Evolutionary conservation across 2,329 filamentous ascomycete genomes (phyloP).

Genomic region (Rhinocladiella similis): DNA sequence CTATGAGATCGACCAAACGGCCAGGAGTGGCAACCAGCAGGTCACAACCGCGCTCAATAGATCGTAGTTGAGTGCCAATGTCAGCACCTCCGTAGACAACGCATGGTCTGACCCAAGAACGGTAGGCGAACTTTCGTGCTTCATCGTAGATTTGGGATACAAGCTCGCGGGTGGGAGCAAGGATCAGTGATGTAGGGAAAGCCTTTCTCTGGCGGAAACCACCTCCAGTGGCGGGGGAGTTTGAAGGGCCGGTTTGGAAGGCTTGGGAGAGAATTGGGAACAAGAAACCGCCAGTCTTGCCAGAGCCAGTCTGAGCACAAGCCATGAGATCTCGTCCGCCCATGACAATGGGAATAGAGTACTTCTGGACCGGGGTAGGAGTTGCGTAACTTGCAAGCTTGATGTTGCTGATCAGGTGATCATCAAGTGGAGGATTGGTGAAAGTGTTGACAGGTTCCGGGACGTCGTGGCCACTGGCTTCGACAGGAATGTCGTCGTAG

Average conservation of each 20-base stretch:
- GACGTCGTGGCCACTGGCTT: slow-evolving; percentile 90
- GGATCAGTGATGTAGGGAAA: slow-evolving; percentile 91
- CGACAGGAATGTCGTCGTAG: slow-evolving; percentile 98
- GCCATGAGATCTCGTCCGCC: slow-evolving; percentile 97
- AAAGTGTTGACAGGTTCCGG: slow-evolving; percentile 89
- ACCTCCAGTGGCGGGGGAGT: slow-evolving; percentile 64
- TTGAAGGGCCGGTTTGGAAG: slow-evolving; percentile 82
- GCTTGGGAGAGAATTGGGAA: slow-evolving; percentile 99
- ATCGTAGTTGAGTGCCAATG: slow-evolving; percentile 94
- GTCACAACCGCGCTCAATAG: slow-evolving; percentile 97
- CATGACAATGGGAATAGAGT: slow-evolving; percentile 99
- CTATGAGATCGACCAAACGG: slow-evolving; percentile 95
- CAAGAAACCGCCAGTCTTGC: slow-evolving; percentile 99
- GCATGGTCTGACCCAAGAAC: slow-evolving; percentile 97
- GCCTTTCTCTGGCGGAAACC: slow-evolving; percentile 96
- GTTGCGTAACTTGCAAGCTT: slow-evolving; percentile 91
- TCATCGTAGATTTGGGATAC: slow-evolving; percentile 99
- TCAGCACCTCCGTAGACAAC: slow-evolving; percentile 99
- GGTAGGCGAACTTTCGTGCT: slow-evolving; percentile 96
- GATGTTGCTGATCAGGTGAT: slow-evolving; percentile 91
- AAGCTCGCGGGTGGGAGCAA: slow-evolving; percentile 95
- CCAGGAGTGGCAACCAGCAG: slow-evolving; percentile 95
- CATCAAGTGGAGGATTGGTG: slow-evolving; percentile 91
- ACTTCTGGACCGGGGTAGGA: slow-evolving; percentile 97
- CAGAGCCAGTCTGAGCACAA: slow-evolving; percentile 98